Base-by-base conservation (phyloP, 768 basidiomycete genomes). In the Suillus americanus region DNA sequence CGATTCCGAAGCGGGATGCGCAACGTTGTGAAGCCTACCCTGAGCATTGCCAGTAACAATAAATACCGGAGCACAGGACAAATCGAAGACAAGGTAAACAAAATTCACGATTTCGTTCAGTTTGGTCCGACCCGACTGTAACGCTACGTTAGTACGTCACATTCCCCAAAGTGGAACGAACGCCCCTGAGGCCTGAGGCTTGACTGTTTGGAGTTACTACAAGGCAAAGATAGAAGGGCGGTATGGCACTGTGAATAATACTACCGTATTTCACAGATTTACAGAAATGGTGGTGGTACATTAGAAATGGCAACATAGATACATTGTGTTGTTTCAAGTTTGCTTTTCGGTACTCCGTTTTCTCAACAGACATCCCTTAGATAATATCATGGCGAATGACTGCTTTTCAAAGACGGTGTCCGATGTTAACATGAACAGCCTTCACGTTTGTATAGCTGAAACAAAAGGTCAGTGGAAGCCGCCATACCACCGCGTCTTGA, bases 401-500 rank as follows among this genome's bases (percentile, higher is more conserved):
- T 46, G 20, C 8, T 20, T 5, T 43, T 40, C 54, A 63, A 23
- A 63, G 62, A 60, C 28, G 20, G 30, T 38, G 20, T 61, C 80
- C 78, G 35, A 89, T 70, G 73, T 89, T 89, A 66, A 90, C 80
- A 64, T 90, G 88, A 1, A 92, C 87, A 30, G 86, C 84, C 74
- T 91, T 91, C 73, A 89, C 84, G 67, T 86, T 82, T 1, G 86
- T 87, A 74, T 89, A 90, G 68, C 86, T 87, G 64, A 20, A 33
- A 62, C 20, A 62, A 33, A 60, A 61, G 5, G 53, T 59, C 30
- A 63, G 33, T 14, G 20, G 16, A 61, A 28, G 20, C 10, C 30
- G 23, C 40, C 25, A 18, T 38, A 30, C 10, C 20, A 30, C 23
- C 16, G 20, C 30, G 13, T 35, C 20, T 62, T 33, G 14, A 40